phyloP scores from a whole-genome alignment of 805 yeast genomes.

The Myxozyma neglecta region DNA sequence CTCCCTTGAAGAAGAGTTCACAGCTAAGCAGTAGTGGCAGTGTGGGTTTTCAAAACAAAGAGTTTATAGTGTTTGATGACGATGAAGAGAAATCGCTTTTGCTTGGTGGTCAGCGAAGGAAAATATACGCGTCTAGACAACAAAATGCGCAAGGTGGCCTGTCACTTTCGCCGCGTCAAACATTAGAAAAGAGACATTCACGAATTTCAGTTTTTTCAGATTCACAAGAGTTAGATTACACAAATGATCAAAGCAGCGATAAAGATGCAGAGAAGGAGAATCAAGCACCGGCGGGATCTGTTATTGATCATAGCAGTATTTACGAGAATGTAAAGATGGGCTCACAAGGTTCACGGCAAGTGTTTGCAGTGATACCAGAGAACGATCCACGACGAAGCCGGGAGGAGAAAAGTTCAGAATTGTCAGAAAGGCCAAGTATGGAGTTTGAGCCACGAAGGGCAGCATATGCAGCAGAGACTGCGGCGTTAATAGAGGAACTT shows the following conservation, averaged over 20 bases:
- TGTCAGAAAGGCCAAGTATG: too few relatives aligned
- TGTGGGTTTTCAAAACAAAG: background rate
- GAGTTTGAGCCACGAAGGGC: background rate
- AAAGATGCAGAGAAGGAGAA: conserved; percentile 22
- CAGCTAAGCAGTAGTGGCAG: background rate
- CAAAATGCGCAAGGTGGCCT: background rate
- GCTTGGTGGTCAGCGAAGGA: background rate
- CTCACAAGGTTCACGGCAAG: background rate
- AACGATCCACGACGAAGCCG: conserved; percentile 20
- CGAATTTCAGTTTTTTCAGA: conserved; percentile 8
- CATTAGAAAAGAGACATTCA: background rate
- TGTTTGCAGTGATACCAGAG: conserved; percentile 15
- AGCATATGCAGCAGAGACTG: background rate
- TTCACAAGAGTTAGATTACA: background rate
- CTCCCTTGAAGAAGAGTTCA: background rate
- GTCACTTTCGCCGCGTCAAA: background rate
- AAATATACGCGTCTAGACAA: background rate
- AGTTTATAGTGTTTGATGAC: background rate
- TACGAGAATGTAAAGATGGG: background rate
- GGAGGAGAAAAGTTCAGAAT: background rate
- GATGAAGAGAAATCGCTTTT: background rate
- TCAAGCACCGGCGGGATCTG: background rate
- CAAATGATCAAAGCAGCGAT: conserved; percentile 6
- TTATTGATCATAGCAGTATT: background rate
- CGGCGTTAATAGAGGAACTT: background rate